Conservation (phyloP, 1,284 basidiomycete species). For the Xerocomus amazonicus region DNA sequence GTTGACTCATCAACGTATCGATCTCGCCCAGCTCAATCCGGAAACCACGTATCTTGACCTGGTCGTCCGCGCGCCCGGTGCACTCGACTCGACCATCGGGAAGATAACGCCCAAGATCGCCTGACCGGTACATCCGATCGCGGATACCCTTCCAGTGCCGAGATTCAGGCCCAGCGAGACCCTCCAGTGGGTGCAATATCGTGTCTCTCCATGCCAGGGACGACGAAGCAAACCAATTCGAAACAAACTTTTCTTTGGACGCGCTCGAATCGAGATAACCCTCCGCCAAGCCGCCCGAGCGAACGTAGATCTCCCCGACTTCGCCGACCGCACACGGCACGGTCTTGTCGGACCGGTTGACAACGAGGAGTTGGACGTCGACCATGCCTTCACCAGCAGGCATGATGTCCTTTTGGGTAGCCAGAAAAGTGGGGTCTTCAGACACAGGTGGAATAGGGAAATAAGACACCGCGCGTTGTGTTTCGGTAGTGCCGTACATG, state of each 20-base stretch:
- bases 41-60: constrained; percentile 99
- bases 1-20: constrained; percentile 93
- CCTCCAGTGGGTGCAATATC: constrained; percentile 56
- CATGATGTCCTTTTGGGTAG: constrained; percentile 97
- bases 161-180: constrained; percentile 65
- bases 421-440: constrained; percentile 85
- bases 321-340: constrained; percentile 94
- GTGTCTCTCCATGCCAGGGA: constrained; percentile 62
- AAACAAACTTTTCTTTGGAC: constrained; percentile 87
- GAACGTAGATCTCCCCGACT: constrained; percentile 98
- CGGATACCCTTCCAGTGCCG: constrained; percentile 95
- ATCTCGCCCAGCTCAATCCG: constrained; percentile 99
- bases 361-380: constrained; percentile 96
- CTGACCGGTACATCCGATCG: constrained; percentile 97
- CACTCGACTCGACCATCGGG: constrained; percentile 96
- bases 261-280: constrained; percentile 89
- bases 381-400: constrained; percentile 98
- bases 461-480: constrained; percentile 98
- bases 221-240: constrained; percentile 81
- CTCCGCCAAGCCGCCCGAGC: constrained; percentile 94
- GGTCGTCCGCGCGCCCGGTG: constrained; percentile 96
- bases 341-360: constrained; percentile 89
- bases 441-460: constrained; percentile 89
- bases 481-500: constrained; percentile 99
- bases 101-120: constrained; percentile 93